Evolutionary conservation across 495 filamentous ascomycete species (phyloP), one percentile per base, ranked within the genome.

Genomic region (Aspergillus nanangensis): DNA sequence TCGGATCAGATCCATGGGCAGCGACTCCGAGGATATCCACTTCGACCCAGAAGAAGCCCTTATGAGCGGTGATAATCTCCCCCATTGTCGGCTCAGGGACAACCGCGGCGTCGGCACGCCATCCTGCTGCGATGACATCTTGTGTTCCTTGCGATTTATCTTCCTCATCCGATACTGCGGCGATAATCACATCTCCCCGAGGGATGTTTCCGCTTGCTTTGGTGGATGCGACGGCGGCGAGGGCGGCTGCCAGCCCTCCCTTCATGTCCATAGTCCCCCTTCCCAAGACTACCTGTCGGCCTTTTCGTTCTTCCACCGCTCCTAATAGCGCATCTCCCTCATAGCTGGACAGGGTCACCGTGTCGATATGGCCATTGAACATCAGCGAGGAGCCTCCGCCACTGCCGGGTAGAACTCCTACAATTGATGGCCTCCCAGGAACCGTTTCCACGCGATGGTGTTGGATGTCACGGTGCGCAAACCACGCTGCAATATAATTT

Each of bases 341-440:
- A 47, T 77, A 76, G 29, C 63, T 70, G 8, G 56, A 48, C 3
- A 69, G 51, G 38, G 60, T 75, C 34, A 75, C 70, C 0, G 72
- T 77, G 47, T 77, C 73, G 5, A 71, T 58, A 42, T 77, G 72
- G 3, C 73, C 72, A 33, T 76, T 76, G 47, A 76, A 63, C 67
- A 77, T 74, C 4, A 77, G 56, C 3, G 65, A 69, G 34, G 66
- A 63, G 35, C 72, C 71, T 13, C 59, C 70, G 4, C 72, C 73
- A 0, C 40, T 58, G 11, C 72, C 71, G 4, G 62, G 57, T 5
- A 72, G 50, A n/a, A 71, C 52, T 11, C 72, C 73, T 9, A 77
- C 64, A 11, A 77, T 52, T 0, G 73, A 77, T 3, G 72, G 73
- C 2, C 73, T 61, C 10, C 70, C 70, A 8, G 52, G 22, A 4